Evolutionary conservation across 306 rosid genomes (phyloP).

Genomic region (Cicer chorassanicum): DNA sequence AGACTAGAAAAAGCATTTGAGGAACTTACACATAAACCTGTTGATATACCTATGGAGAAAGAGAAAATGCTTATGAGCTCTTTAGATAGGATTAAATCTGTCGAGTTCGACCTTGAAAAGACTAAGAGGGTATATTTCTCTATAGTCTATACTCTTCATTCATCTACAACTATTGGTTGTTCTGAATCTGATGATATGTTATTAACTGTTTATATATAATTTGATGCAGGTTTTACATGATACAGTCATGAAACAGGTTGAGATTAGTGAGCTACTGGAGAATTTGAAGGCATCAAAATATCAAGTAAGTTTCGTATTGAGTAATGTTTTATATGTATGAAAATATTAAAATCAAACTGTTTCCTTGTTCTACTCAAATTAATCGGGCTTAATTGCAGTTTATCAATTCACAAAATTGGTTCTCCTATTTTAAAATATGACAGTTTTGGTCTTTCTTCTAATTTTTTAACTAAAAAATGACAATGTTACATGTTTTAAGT

Average conservation of each 20-base stretch:
- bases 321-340: neutral
- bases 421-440: too few relatives aligned
- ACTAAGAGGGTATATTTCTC: conserved; percentile 77
- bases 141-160: conserved; percentile 14
- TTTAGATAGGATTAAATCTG: conserved; percentile 83
- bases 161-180: conserved; percentile 20
- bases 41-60: conserved; percentile 77
- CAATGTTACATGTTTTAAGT: too few relatives aligned
- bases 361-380: too few relatives aligned
- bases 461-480: too few relatives aligned
- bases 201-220: neutral
- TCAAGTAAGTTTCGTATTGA: conserved; percentile 62
- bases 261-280: conserved; percentile 73
- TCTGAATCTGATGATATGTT: conserved; percentile 27
- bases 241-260: conserved; percentile 77
- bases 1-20: conserved; percentile 68
- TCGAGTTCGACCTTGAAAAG: conserved; percentile 86
- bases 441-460: too few relatives aligned
- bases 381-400: too few relatives aligned
- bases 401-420: too few relatives aligned
- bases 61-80: conserved; percentile 80
- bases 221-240: conserved; percentile 70
- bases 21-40: conserved; percentile 72
- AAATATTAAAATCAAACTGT: too few relatives aligned
- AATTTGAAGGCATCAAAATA: conserved; percentile 59